Evolutionary conservation across 2,329 filamentous ascomycete species (phyloP), one percentile per base, ranked within the genome.

Genomic region (Lasiodiplodia theobromae): DNA sequence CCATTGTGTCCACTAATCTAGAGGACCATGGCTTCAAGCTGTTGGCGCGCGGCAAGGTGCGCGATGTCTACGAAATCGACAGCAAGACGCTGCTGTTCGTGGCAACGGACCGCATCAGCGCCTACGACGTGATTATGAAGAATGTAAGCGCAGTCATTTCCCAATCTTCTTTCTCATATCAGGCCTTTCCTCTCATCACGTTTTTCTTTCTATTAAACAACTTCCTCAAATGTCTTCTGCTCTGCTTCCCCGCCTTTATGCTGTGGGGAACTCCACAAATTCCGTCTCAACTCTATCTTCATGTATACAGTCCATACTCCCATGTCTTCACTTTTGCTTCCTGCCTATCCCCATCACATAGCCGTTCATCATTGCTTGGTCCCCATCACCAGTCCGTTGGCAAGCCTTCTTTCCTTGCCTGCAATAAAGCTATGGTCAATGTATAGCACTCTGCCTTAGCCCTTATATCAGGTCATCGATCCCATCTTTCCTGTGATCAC

Each of bases 61-160:
- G 93, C 75, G 92, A 96, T 76, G 86, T 96, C 47, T 97, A 93
- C 79, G 85, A 87, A 70, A 83, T 96, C 66, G 88, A 92, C 77
- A 83, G 88, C 51, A 82, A 87, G 68, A 91, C 88, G 2, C 87
- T 97, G 4, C 89, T 97, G 68, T 95, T 97, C 77, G 89, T 94
- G 67, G 91, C 92, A 28, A 92, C 92, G 16, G 94, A 97, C 82
- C 91, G 96, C 73, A 96, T 97, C 79, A 97, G 93, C 28, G 96
- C 96, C 68, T 98, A 95, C 84, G 95, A 98, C 86, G 93, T 96
- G 74, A 89, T 97, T 74, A 89, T 97, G 86, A 83, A 87, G 74
- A 97, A 96, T 81, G 89, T 90, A 78, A 76, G 80, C 71, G 37
- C 31, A 34, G 31, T 34, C 31, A 8, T 8, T 34, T 34, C 31